Conservation (phyloP, 1,139 yeast species). For the Sugiyamaella paludigena region DNA sequence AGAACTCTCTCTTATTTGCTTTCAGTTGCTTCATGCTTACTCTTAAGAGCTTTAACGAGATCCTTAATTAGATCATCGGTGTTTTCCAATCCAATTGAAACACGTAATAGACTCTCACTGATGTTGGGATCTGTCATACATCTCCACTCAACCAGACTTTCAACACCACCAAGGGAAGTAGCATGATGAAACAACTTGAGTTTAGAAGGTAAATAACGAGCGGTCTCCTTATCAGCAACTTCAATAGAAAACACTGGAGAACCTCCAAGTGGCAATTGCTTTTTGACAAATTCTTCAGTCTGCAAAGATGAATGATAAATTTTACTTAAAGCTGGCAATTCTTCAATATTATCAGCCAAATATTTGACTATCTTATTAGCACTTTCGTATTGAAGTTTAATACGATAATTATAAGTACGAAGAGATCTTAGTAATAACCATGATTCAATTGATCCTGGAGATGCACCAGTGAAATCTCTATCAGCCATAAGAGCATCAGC, state of each 20-base stretch:
- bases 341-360: constrained; percentile 48
- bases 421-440: constrained; percentile 73
- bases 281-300: constrained; percentile 56
- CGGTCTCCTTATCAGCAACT: constrained; percentile 51
- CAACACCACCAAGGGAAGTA: constrained; percentile 92
- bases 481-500: constrained; percentile 53
- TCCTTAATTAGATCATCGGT: constrained; percentile 71
- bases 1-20: no score
- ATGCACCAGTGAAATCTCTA: constrained; percentile 70
- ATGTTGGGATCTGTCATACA: constrained; percentile 65
- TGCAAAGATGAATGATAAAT: constrained; percentile 77
- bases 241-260: constrained; percentile 76
- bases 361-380: constrained; percentile 63
- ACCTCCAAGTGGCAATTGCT: constrained; percentile 65
- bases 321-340: constrained; percentile 49
- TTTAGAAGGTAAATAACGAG: constrained; percentile 62
- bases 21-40: no score
- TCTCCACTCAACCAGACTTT: constrained; percentile 89
- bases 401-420: constrained; percentile 72
- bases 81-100: constrained; percentile 78
- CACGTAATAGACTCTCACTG: constrained; percentile 56
- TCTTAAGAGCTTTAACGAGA: constrained; percentile 46
- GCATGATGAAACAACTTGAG: constrained; percentile 80
- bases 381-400: constrained; percentile 60
- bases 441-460: constrained; percentile 73